Evolutionary conservation across 768 basidiomycete genomes (phyloP), one percentile per base, ranked within the genome.

Genomic region (Amanita pseudoporphyria): DNA sequence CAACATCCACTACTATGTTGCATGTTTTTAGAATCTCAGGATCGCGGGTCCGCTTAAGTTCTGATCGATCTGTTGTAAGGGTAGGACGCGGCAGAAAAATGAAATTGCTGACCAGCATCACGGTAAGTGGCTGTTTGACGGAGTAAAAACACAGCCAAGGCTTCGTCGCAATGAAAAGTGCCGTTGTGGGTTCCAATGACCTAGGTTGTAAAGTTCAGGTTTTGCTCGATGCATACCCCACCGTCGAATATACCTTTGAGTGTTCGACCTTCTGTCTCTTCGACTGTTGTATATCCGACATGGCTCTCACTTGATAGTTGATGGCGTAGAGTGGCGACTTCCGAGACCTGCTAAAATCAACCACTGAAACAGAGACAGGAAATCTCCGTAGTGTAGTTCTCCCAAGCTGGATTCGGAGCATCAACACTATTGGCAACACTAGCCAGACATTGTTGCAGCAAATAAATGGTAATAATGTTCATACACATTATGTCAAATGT

Each of bases 81-180:
- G 13, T 53, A 50, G n/a, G 39, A 39, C 45, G 28, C 42, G 14
- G 40, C 12, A 13, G 37, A 39, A 24, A 13, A 21, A 21, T 3
- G 31, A 18, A 42, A 31, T 28, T 35, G 56, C 70, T 49, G 55
- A 87, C 91, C 80, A 58, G 92, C 84, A 62, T 81, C 75, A 33
- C 74, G 77, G 67, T 87, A 99, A 7, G 76, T 68, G 14, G 76
- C 66, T 1, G 92, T 94, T 57, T 80, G 80, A 43, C 81, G 81
- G 26, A 99, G 73, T 54, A 99, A 74, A 64, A 84, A 93, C 14
- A 95, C 87, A 0, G 95, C 96, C 28, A 98, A 77, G 0, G 93
- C 92, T 68, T 99, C 95, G 58, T 99, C 95, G 64, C 91, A 94
- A 59, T 99, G 94, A 63, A 97, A 97, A 0, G 91, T 91, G 14